phyloP scores from a whole-genome alignment of 495 filamentous ascomycete species.

The Talaromyces wortmannii region DNA sequence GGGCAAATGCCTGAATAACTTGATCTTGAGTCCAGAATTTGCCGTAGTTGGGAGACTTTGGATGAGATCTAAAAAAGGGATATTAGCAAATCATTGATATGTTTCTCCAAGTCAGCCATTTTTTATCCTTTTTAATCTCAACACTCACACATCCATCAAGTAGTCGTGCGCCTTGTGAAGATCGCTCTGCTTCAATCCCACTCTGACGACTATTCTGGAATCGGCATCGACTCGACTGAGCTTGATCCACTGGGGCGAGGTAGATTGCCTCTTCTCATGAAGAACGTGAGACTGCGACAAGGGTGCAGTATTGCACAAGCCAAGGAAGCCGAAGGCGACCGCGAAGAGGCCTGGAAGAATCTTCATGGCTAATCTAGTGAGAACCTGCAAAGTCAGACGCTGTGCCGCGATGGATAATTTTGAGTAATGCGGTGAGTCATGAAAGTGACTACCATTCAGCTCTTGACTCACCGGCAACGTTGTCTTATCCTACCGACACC shows the following conservation, averaged over 20 bases:
- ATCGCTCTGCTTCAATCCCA: slow-evolving; percentile 48
- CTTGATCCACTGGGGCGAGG: neutral
- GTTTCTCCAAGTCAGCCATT: too few relatives aligned
- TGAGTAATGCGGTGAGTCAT: too few relatives aligned
- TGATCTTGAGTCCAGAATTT: slow-evolving; percentile 36
- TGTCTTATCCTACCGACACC: too few relatives aligned
- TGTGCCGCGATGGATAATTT: too few relatives aligned
- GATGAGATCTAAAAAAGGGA: slow-evolving; percentile 19
- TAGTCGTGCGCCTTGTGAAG: slow-evolving; percentile 44
- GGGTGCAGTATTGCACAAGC: too few relatives aligned
- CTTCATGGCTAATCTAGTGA: too few relatives aligned
- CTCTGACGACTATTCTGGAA: neutral
- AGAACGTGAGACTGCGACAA: neutral
- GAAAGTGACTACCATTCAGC: too few relatives aligned
- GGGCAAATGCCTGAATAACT: slow-evolving; percentile 46
- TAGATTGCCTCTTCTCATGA: neutral
- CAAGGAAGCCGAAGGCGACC: too few relatives aligned
- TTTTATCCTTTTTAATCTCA: too few relatives aligned
- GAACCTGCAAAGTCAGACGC: too few relatives aligned
- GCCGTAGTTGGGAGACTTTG: slow-evolving; percentile 43
- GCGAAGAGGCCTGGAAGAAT: too few relatives aligned
- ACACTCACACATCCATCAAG: slow-evolving; percentile 37
- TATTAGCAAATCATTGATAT: slow-evolving; percentile 12
- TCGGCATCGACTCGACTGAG: neutral
- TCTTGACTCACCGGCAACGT: too few relatives aligned